Evolutionary conservation across 306 rosid species (phyloP), one percentile per base, ranked within the genome.

Genomic region (Citrullus colocynthis): DNA sequence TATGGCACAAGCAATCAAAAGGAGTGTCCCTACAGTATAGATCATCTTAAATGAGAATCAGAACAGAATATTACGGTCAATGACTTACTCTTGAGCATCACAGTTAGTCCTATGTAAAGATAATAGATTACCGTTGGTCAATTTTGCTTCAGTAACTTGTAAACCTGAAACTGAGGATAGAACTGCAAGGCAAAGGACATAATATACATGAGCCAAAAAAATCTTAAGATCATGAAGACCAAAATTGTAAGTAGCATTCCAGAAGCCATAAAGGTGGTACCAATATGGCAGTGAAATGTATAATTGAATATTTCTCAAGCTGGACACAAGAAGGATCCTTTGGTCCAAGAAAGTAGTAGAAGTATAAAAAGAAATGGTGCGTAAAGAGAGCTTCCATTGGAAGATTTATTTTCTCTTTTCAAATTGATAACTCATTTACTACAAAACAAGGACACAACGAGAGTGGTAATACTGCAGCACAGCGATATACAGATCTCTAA

Each of bases 151-250:
- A 44, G 88, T 88, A 58, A 89, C 90, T 83, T 89, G 81, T 59
- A 90, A 60, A 71, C 96, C 97, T n/a, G 96, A 89, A 74, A 90
- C 91, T 20, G 97, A 83, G 51, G 97, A 84, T 39, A 93, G 89
- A 85, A 93, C 97, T 92, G 92, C 88, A 82, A 49, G 77, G 66
- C 28, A 72, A 84, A 65, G n/a, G 59, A 52, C 62, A 52, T 48
- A 49, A 49, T 7, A 72, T 28, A 72, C 42, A 52, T 74, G 32
- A 74, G 78, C 62, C 48, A 24, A 74, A 10, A 74, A 32, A 4
- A 1, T 32, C 3, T 52, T 52, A 52, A 32, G 30, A 52, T 21
- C 13, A 52, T 32, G 59, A 74, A 51, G 15, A 74, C 58, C 41
- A 24, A 52, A 67, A 49, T 70, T 30, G 42, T 52, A 37, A 1